Percentiles rank a stretch among this genome's conserved stretches.
Conservation (phyloP, 139 green algal species). For the Spirogloea muscicola region DNA sequence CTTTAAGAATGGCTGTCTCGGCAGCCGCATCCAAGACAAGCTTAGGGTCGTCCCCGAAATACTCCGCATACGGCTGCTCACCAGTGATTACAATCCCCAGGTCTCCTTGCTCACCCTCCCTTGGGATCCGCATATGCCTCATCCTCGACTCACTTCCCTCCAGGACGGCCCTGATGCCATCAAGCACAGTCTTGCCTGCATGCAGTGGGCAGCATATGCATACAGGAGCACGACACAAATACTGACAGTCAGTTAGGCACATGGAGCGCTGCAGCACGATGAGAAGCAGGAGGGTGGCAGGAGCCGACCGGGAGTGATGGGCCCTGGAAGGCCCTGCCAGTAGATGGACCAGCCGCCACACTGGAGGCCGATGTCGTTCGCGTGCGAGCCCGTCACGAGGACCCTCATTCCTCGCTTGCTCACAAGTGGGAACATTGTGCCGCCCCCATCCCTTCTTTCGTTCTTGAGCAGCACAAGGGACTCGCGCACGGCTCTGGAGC, state of each 20-base stretch:
- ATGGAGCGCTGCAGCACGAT: no score
- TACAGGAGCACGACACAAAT: no score
- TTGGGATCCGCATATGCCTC: background rate
- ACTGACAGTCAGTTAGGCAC: no score
- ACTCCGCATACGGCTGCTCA: conserved; percentile 12
- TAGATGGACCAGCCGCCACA: conserved; percentile 4
- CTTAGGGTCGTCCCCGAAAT: background rate
- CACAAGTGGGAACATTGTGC: conserved; percentile 6
- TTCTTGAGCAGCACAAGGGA: conserved; percentile 40
- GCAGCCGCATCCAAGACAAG: background rate
- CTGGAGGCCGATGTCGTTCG: conserved; percentile 1
- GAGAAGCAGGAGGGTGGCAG: no score
- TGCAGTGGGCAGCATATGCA: no score
- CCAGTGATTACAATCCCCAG: background rate
- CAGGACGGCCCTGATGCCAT: conserved; percentile 4
- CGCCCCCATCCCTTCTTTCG: background rate
- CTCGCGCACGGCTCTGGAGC: conserved; percentile 17
- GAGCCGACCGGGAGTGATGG: background rate
- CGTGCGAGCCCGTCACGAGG: background rate
- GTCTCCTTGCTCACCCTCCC: background rate
- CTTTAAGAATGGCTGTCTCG: background rate
- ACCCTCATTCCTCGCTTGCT: background rate
- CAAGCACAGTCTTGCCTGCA: background rate
- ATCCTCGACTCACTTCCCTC: background rate
- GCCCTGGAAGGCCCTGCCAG: background rate